Conservation (phyloP, 305 asterid species). For the Solanum hybrid region DNA sequence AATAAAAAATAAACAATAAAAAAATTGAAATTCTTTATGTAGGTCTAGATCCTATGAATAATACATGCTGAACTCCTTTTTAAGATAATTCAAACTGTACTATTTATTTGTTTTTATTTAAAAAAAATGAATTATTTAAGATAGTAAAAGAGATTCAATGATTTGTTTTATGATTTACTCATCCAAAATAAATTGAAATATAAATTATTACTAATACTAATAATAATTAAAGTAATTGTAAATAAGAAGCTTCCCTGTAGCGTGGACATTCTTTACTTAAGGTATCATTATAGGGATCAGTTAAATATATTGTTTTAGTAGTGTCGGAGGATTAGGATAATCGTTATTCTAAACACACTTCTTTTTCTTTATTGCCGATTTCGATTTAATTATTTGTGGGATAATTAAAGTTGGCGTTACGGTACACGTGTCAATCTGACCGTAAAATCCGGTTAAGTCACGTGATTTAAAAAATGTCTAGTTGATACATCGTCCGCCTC, state of each 20-base stretch:
- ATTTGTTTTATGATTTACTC: background rate
- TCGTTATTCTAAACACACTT: conserved; percentile 7
- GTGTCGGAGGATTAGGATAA: conserved; percentile 32
- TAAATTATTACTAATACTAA: background rate
- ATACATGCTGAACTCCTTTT: background rate
- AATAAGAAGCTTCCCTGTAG: conserved; percentile 3
- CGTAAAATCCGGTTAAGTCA: conserved; percentile 46
- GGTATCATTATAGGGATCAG: conserved; percentile 71
- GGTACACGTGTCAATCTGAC: conserved; percentile 26
- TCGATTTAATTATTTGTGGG: background rate
- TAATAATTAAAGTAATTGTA: background rate
- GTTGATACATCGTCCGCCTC: conserved; percentile 57
- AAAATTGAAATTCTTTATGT: background rate
- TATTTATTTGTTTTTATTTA: too few relatives aligned
- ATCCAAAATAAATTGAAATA: background rate
- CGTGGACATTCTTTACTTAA: conserved; percentile 33
- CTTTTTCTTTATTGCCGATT: background rate
- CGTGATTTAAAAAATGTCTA: conserved; percentile 54
- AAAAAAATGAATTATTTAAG: background rate
- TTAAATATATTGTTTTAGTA: conserved; percentile 38
- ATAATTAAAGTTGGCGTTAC: background rate
- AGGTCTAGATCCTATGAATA: background rate
- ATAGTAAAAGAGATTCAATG: background rate
- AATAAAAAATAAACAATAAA: too few relatives aligned
- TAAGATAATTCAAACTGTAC: too few relatives aligned